A percentile compares a stretch with the other conserved stretches of the same genome.
phyloP scores from a whole-genome alignment of 129 eudicot genomes.

The Daucus carota region DNA sequence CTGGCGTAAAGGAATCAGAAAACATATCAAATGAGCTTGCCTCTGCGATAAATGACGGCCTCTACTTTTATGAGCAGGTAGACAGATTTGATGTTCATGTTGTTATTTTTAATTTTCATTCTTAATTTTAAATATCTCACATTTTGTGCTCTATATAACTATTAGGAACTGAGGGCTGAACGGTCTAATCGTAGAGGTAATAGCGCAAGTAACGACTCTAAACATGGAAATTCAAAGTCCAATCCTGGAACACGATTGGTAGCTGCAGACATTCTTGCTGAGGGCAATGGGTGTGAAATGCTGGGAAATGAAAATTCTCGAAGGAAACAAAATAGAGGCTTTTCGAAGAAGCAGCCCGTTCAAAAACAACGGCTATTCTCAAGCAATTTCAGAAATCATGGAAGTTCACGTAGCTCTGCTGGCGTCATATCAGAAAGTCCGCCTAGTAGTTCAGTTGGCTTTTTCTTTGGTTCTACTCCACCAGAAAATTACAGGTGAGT shows the following conservation, averaged over 20 bases:
- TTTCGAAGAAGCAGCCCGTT: constrained; percentile 40
- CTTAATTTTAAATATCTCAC: background rate
- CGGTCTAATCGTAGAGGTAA: constrained; percentile 41
- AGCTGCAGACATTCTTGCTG: constrained; percentile 28
- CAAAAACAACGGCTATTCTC: constrained; percentile 61
- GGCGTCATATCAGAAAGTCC: constrained; percentile 73
- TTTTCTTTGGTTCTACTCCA: constrained; percentile 95
- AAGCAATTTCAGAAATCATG: constrained; percentile 46
- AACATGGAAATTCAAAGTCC: constrained; percentile 39
- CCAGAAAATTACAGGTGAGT: constrained; percentile 83
- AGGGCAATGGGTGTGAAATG: constrained; percentile 32
- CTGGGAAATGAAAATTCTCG: constrained; percentile 39
- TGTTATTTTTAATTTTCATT: background rate
- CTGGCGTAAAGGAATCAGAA: constrained; percentile 34
- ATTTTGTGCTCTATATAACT: background rate
- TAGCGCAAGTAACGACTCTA: constrained; percentile 33
- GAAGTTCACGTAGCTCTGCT: constrained; percentile 25
- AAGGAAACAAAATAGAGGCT: constrained; percentile 65
- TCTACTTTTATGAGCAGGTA: constrained; percentile 95
- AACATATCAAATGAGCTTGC: constrained; percentile 69
- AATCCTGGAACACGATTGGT: constrained; percentile 17
- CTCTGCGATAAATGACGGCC: constrained; percentile 81
- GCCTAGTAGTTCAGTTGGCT: constrained; percentile 82
- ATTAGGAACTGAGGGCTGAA: constrained; percentile 65
- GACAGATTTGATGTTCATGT: constrained; percentile 1